These are phyloP conservation scores for Geotrichum phurueaensis DNA, from an alignment of 1,139 yeast genomes.

Conservation along the genomic window DNA sequence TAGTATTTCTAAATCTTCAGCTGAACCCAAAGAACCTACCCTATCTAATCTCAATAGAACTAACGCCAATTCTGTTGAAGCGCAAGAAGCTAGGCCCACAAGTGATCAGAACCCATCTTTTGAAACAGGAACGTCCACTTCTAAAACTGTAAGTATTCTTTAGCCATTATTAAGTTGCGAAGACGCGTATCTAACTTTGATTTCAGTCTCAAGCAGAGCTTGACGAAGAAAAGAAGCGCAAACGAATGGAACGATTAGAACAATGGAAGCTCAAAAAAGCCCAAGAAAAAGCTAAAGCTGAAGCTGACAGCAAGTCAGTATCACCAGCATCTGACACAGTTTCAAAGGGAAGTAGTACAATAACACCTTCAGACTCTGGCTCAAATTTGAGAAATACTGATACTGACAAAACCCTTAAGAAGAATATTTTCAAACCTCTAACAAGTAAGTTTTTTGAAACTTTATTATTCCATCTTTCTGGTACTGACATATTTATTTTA, in stretches of 20 bases:
- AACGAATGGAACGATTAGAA: conserved; percentile 35
- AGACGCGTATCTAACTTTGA: background rate
- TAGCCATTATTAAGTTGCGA: background rate
- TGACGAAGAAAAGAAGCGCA: conserved; percentile 30
- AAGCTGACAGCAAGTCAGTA: conserved; percentile 9
- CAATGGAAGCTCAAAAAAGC: conserved; percentile 38
- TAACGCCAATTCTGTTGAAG: conserved; percentile 1
- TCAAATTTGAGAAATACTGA: conserved; percentile 3
- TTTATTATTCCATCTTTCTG: background rate
- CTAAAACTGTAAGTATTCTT: background rate
- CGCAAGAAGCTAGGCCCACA: background rate
- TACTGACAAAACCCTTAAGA: conserved; percentile 18
- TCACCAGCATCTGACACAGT: background rate
- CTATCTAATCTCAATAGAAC: conserved; percentile 1
- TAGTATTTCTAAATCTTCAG: background rate
- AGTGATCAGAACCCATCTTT: background rate
- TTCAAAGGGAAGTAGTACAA: conserved; percentile 17
- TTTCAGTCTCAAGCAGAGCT: conserved; percentile 12
- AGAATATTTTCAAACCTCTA: conserved; percentile 10
- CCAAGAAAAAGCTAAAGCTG: conserved; percentile 22
- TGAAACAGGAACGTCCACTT: background rate
- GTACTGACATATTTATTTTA: background rate
- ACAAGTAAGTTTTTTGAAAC: conserved; percentile 9
- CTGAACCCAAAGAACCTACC: background rate
- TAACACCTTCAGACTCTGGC: background rate